Evolutionary conservation across 768 basidiomycete genomes (phyloP).

Genomic region (Pleurotus giganteus): DNA sequence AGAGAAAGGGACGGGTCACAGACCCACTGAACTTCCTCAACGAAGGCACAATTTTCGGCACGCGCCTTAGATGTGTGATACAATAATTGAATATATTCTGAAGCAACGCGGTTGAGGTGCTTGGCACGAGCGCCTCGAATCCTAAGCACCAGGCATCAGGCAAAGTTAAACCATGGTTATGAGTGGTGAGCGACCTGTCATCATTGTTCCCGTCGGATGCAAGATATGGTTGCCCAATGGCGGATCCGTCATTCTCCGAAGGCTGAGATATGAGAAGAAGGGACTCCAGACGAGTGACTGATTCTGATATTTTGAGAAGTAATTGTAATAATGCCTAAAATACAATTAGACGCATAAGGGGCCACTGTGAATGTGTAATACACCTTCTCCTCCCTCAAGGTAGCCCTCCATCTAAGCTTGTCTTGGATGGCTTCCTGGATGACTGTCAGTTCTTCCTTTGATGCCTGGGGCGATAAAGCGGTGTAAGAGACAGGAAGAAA

Average conservation of each 20-base stretch:
- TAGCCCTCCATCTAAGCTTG: slow-evolving; percentile 74
- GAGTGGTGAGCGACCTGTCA: slow-evolving; percentile 30
- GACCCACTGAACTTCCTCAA: slow-evolving; percentile 86
- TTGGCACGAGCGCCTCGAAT: slow-evolving; percentile 67
- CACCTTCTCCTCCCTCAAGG: slow-evolving; percentile 86
- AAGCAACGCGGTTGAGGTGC: slow-evolving; percentile 79
- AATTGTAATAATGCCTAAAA: slow-evolving; percentile 78
- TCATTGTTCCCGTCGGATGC: slow-evolving; percentile 39
- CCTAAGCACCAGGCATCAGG: slow-evolving; percentile 31
- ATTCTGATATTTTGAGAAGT: slow-evolving; percentile 90
- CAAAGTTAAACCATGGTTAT: not conserved
- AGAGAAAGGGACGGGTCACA: slow-evolving; percentile 25
- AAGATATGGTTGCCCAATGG: not conserved
- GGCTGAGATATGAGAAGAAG: slow-evolving; percentile 70
- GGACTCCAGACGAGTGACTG: slow-evolving; percentile 82
- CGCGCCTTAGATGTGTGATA: slow-evolving; percentile 87
- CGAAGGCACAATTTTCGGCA: slow-evolving; percentile 72
- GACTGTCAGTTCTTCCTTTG: slow-evolving; percentile 57
- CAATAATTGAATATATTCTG: slow-evolving; percentile 89
- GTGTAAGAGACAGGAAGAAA: not conserved
- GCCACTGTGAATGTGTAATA: slow-evolving; percentile 10
- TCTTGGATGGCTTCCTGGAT: slow-evolving; percentile 74
- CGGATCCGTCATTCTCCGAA: slow-evolving; percentile 33
- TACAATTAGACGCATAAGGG: slow-evolving; percentile 3
- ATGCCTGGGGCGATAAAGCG: slow-evolving; percentile 39